Evolutionary conservation across 495 filamentous ascomycete species (phyloP), one percentile per base, ranked within the genome.

Genomic region (Alectoria sarmentosa): DNA sequence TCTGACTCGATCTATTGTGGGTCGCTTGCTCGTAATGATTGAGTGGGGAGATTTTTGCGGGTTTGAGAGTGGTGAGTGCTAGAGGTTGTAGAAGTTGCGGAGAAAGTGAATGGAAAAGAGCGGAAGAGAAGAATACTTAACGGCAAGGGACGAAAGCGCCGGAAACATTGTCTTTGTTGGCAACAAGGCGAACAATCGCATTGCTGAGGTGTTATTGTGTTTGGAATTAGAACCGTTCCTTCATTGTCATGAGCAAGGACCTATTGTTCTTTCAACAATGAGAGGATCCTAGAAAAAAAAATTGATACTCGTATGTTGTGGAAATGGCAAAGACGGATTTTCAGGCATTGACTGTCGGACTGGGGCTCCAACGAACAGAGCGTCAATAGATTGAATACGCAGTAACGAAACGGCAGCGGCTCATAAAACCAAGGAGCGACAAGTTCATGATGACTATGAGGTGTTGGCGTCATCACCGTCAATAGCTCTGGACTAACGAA

Each of bases 401-500:
- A 34, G 52, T 17, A 34, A 32, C 0, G 26, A 1, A 34, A 17
- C 52, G 13, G 28, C 28, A 32, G 19, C 52, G 30, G 52, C 28
- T 34, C 17, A 11, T 55, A 17, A 34, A 30, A 55, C n/a, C 52
- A 55, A 32, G 52, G 30, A 55, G 30, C 8, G 52, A 36, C 30
- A 32, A 2, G 30, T 1, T 21, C 28, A 34, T 55, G 30, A 55
- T 30, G 30, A 0, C 2, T 34, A 55, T 36, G n/a, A 55, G 52
- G 52, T 26, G 11, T 55, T 55, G 52, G 52, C 26, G 52, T 34
- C 52, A 3, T 54, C 26, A 55, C 34, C 30, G 34, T 55, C 30
- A 36, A 55, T 55, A 55, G n/a, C 52, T 55, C 52, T 55, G 52
- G 17, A 55, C 52, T 55, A 55, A 34, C 26, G 52, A 55, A 1